Evolutionary conservation across 1,139 yeast species (phyloP).

Genomic region (Kluyveromyces marxianus): DNA sequence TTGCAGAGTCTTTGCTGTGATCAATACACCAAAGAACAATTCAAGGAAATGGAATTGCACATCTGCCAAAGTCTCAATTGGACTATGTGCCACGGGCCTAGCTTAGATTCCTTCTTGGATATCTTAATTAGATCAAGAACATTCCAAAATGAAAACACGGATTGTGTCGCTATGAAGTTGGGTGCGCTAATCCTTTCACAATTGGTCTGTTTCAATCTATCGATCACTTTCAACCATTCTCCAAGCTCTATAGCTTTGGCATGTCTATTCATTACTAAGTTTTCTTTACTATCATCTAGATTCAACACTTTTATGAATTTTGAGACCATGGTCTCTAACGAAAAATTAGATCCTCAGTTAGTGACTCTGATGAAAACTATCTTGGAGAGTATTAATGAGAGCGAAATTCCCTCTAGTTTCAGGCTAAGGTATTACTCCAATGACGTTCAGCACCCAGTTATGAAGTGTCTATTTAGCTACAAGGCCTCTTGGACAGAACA

Average conservation of each 20-base stretch:
- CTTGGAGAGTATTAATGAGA: slow-evolving; percentile 7
- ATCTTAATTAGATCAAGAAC: slow-evolving; percentile 35
- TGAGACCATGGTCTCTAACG: neutral
- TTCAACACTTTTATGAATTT: slow-evolving; percentile 1
- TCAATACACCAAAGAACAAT: slow-evolving; percentile 50
- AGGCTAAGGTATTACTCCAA: slow-evolving; percentile 22
- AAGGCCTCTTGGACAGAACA: neutral
- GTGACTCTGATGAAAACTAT: neutral
- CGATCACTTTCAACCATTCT: slow-evolving; percentile 47
- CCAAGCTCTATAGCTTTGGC: slow-evolving; percentile 53
- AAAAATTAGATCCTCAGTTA: slow-evolving; percentile 1
- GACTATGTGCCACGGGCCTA: slow-evolving; percentile 35
- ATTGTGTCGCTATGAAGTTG: slow-evolving; percentile 39
- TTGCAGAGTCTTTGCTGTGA: slow-evolving; percentile 46
- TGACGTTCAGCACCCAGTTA: slow-evolving; percentile 9
- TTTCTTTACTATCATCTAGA: neutral
- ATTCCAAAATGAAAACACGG: slow-evolving; percentile 24
- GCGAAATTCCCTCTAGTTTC: slow-evolving; percentile 26
- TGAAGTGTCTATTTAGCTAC: slow-evolving; percentile 6
- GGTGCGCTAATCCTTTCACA: slow-evolving; percentile 59
- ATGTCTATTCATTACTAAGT: slow-evolving; percentile 22
- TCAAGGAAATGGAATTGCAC: slow-evolving; percentile 63
- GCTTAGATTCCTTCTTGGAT: slow-evolving; percentile 57
- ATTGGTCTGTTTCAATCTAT: slow-evolving; percentile 54
- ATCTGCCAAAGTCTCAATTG: slow-evolving; percentile 42